Base-by-base conservation (phyloP, 73 alveolate species). In the Blepharisma japonicum region DNA sequence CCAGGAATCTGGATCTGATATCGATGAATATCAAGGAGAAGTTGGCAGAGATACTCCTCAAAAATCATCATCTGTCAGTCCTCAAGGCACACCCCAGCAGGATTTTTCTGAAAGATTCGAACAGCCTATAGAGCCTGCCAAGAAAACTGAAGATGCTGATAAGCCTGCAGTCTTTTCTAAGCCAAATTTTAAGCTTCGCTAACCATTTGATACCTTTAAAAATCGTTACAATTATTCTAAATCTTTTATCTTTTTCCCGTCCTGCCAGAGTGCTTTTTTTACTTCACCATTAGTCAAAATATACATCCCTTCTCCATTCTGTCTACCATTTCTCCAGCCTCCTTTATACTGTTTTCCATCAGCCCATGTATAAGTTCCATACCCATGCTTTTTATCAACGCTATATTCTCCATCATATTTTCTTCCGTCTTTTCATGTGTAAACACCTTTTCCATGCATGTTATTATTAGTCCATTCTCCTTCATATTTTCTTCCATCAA, bases 401-500 rank as follows among this genome's bases (percentile, higher is more conserved):
- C 27, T 56, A 78, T 83, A 92, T 68, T 79, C 78, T 5, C 96
- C 96, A 61, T 83, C 76, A 83, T 92, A 92, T 56, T 84, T 77
- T 68, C 91, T 86, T 32, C 95, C 95, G 71, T 91, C 92, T 50
- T 78, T 83, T 78, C 97, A 91, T 50, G 85, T 88, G 79, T 90
- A 91, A 45, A 72, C 53, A 21, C 97, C 97, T 74, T 91, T 89
- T 55, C 97, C 97, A 87, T 89, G 89, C 87, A 83, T 86, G 77
- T 84, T 85, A 78, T 89, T 88, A 50, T 89, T 68, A 77, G 56
- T 38, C 94, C 96, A 89, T 77, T 86, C 81, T 2, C 96, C 96
- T 46, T 71, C 89, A 87, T 89, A 89, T 81, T 82, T 81, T 42
- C 87, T 84, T 6, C 83, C 90, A 76, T 76, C 81, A 48, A 32